A percentile compares a stretch with the other conserved stretches of the same genome.
These are phyloP conservation scores for Phyllosticta ampelicida DNA, from an alignment of 2,329 filamentous ascomycete species.

Conservation along the genomic window DNA sequence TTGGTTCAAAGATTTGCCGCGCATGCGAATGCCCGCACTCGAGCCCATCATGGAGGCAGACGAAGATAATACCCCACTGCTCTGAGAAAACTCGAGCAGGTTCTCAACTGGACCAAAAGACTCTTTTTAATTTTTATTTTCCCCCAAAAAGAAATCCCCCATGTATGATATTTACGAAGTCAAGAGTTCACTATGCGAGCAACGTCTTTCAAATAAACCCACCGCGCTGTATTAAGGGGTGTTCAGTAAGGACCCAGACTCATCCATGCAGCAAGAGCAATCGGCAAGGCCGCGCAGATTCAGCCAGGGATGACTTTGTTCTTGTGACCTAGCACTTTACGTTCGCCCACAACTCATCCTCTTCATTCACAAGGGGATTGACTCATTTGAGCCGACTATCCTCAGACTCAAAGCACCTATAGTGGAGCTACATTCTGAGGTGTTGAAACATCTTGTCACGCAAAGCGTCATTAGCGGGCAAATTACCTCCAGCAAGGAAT, in stretches of 20 bases:
- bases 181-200: neutral
- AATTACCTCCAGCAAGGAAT: neutral
- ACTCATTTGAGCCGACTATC: neutral
- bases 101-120: neutral
- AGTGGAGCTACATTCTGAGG: neutral
- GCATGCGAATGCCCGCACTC: conserved; percentile 1
- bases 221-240: neutral
- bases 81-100: conserved; percentile 3
- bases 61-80: conserved; percentile 10
- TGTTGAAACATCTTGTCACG: neutral
- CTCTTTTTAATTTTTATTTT: no score
- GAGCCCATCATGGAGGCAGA: conserved; percentile 5
- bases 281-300: neutral
- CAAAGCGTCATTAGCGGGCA: neutral
- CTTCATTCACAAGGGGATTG: neutral
- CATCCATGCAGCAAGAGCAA: neutral
- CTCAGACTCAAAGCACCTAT: neutral
- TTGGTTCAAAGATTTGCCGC: neutral
- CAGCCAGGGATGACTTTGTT: neutral
- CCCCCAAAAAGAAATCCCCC: no score
- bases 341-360: neutral
- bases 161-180: neutral
- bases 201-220: neutral
- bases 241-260: neutral
- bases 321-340: neutral